Base-by-base conservation (phyloP, 306 rosid species). In the Potentilla sterilis region DNA sequence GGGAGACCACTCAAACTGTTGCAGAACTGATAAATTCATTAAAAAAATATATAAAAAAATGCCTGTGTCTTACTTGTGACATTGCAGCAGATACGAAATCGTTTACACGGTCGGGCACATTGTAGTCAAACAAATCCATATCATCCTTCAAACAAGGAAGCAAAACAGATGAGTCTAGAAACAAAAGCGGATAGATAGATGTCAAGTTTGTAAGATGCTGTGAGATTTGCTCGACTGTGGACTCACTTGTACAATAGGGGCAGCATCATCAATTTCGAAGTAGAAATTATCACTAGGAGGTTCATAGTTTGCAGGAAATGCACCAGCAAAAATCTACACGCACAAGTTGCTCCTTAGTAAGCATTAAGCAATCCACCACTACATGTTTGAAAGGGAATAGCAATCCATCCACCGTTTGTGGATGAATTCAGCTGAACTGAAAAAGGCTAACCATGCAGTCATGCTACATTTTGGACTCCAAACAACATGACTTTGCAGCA, bases 11-110 rank as follows among this genome's bases (percentile, higher is more conserved):
- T 2, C 41, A 21, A 37, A 71, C 35, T 6, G 48, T 38, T 12
- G 21, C 12, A 0, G 13, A 55, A 2, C 37, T 38, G 76, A 38
- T 21, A 0, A 5, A 35, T 1, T 72, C 13, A 16, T 1, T n/a
- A n/a, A n/a, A n/a, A n/a, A 72, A 3, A 34, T 0, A 9, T 35
- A 16, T 62, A 37, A 58, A 49, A 52, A 28, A 80, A 66, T 44
- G 19, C 61, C 42, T 57, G 34, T 42, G 66, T 78, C 72, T 87
- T 88, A 92, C 97, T 83, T 92, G 97, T 63, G 86, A 72, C 52
- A 88, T 52, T 78, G 97, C 97, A 5, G 93, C 90, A 81, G 92
- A 49, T 47, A 92, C 89, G 48, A 92, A 92, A 58, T 92, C 92
- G 19, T 92, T 86, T 51, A 92, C 90, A n/a, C 93, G 87, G 46